Evolutionary conservation across 129 eudicot genomes (phyloP).

Genomic region (Flaveria bidentis): DNA sequence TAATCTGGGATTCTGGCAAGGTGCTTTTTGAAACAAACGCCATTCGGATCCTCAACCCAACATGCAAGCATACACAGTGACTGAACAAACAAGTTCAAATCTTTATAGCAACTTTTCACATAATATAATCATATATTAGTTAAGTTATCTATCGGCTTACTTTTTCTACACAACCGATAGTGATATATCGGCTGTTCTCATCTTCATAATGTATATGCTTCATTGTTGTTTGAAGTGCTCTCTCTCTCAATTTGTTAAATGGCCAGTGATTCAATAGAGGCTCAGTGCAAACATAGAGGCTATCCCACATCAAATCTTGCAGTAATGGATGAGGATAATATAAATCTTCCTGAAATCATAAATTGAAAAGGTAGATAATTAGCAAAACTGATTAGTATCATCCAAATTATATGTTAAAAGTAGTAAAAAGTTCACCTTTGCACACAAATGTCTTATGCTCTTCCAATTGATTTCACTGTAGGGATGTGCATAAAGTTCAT

Average conservation of each 20-base stretch:
- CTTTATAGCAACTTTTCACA: not conserved
- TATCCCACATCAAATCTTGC: constrained; percentile 49
- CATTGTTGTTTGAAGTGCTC: constrained; percentile 42
- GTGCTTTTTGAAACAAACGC: constrained; percentile 83
- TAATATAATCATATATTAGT: not conserved
- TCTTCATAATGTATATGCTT: constrained; percentile 63
- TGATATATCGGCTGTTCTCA: constrained; percentile 72
- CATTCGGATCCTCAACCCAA: constrained; percentile 95
- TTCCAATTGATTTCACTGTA: constrained; percentile 64
- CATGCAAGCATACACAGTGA: constrained; percentile 88
- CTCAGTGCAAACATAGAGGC: constrained; percentile 37
- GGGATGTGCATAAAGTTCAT: constrained; percentile 64
- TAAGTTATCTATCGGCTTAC: constrained; percentile 20
- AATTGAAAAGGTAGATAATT: not conserved
- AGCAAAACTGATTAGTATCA: not conserved
- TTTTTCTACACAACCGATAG: constrained; percentile 84
- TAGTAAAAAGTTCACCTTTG: constrained; percentile 44
- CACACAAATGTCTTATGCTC: constrained; percentile 56
- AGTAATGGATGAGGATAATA: constrained; percentile 45
- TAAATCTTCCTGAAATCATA: constrained; percentile 36
- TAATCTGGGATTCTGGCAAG: constrained; percentile 88
- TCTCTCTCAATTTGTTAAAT: constrained; percentile 35
- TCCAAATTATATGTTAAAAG: not conserved
- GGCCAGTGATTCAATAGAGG: constrained; percentile 43
- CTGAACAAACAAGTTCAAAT: constrained; percentile 31